These are phyloP conservation scores for Coniochaeta sp. DNA, from an alignment of 2,329 filamentous ascomycete species.

Conservation along the genomic window DNA sequence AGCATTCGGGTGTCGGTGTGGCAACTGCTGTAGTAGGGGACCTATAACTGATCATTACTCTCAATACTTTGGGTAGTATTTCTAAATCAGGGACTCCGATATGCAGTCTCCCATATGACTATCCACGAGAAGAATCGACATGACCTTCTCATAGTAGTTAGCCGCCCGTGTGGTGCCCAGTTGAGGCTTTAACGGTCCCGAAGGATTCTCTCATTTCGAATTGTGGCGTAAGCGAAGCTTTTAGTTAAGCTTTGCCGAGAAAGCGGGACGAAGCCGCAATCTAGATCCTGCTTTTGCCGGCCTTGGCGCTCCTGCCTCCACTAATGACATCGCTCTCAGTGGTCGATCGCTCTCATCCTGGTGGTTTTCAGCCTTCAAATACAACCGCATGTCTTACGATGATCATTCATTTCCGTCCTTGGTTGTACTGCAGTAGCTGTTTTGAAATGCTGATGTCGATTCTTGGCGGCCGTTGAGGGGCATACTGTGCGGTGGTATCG, in stretches of 20 bases:
- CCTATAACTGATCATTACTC: too few relatives aligned
- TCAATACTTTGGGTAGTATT: too few relatives aligned
- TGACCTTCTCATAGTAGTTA: neutral
- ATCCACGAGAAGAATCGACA: neutral
- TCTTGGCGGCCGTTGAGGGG: neutral
- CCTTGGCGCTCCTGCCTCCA: neutral
- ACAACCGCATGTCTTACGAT: neutral
- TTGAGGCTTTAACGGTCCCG: too few relatives aligned
- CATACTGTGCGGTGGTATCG: neutral
- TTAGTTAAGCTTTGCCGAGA: neutral
- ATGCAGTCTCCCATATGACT: too few relatives aligned
- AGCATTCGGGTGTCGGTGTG: too few relatives aligned
- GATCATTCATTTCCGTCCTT: neutral
- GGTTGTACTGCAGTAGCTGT: neutral
- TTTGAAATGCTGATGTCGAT: neutral
- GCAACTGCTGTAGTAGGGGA: too few relatives aligned
- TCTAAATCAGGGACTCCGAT: too few relatives aligned
- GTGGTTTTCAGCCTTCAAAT: neutral
- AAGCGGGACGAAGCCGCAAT: neutral
- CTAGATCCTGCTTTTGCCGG: neutral
- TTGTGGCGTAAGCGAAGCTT: neutral
- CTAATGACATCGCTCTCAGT: neutral
- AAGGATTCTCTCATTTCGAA: neutral
- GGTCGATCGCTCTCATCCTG: constrained; percentile 11
- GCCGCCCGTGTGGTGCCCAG: neutral